Evolutionary conservation across 1,284 basidiomycete genomes (phyloP).

Genomic region (Heimioporus retisporus): DNA sequence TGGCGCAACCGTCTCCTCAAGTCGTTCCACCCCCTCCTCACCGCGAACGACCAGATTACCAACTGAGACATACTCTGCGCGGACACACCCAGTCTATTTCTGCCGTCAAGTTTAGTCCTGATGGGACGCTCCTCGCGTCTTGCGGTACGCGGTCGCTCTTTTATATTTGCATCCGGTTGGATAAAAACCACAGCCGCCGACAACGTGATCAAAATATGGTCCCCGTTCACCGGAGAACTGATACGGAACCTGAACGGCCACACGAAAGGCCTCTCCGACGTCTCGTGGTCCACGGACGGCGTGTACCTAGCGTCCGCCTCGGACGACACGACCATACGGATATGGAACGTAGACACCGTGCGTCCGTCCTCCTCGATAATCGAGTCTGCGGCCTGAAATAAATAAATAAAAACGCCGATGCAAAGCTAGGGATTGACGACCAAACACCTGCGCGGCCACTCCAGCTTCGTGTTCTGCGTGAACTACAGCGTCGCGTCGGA

Average conservation of each 20-base stretch:
- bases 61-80: constrained; percentile 69
- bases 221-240: constrained; percentile 79
- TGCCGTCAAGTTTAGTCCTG: constrained; percentile 87
- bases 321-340: constrained; percentile 88
- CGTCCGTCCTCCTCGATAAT: constrained; percentile 38
- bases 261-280: constrained; percentile 88
- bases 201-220: constrained; percentile 84
- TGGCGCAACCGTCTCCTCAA: constrained; percentile 41
- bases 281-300: constrained; percentile 89
- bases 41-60: constrained; percentile 76
- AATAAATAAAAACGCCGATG: neutral
- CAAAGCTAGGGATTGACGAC: constrained; percentile 68
- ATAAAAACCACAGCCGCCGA: constrained; percentile 67
- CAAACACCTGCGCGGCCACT: constrained; percentile 82
- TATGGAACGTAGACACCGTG: constrained; percentile 88
- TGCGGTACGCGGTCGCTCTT: constrained; percentile 63
- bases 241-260: constrained; percentile 80
- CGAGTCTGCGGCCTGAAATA: neutral
- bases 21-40: constrained; percentile 33
- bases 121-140: constrained; percentile 83
- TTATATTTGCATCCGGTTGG: neutral
- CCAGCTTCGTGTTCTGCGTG: constrained; percentile 92
- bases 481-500: constrained; percentile 93
- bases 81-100: constrained; percentile 85
- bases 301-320: constrained; percentile 89